Evolutionary conservation across 176 grass and related monocot genomes (phyloP).

Genomic region (Oryza glaberrima): DNA sequence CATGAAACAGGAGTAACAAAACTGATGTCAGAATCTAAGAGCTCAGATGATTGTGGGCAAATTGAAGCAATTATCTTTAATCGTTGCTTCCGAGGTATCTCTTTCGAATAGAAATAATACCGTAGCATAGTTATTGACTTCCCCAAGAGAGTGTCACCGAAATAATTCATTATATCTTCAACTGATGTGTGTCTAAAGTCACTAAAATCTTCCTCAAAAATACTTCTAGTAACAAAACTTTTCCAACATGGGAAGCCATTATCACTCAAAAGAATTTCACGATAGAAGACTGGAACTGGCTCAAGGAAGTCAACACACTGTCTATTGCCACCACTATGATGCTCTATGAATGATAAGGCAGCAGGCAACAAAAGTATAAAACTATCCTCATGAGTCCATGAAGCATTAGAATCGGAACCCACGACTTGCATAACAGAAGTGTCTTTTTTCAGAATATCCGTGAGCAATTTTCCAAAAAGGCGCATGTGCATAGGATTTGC

Average conservation of each 20-base stretch:
- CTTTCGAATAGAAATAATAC: conserved; percentile 53
- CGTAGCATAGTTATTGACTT: conserved; percentile 74
- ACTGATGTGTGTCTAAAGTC: conserved; percentile 54
- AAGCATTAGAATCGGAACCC: conserved; percentile 43
- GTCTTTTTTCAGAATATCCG: conserved; percentile 56
- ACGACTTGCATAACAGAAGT: conserved; percentile 47
- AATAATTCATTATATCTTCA: conserved; percentile 62
- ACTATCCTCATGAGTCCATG: conserved; percentile 49
- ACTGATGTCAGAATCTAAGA: conserved; percentile 63
- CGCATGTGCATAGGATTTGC: conserved; percentile 71
- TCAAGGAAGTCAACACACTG: conserved; percentile 49
- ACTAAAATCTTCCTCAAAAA: conserved; percentile 66
- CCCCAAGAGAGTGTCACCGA: conserved; percentile 74
- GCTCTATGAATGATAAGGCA: conserved; percentile 70
- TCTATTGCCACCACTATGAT: conserved; percentile 43
- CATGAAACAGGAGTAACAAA: conserved; percentile 46
- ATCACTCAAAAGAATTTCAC: conserved; percentile 53
- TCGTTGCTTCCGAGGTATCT: conserved; percentile 51
- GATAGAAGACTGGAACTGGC: conserved; percentile 62
- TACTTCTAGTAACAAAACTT: conserved; percentile 51
- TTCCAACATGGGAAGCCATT: conserved; percentile 78
- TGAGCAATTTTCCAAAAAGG: conserved; percentile 71
- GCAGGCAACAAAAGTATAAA: conserved; percentile 80
- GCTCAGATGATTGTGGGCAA: conserved; percentile 62
- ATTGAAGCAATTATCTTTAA: conserved; percentile 75